Evolutionary conservation across 768 basidiomycete species (phyloP), one percentile per base, ranked within the genome.

Genomic region (Macrolepiota dolichaula): DNA sequence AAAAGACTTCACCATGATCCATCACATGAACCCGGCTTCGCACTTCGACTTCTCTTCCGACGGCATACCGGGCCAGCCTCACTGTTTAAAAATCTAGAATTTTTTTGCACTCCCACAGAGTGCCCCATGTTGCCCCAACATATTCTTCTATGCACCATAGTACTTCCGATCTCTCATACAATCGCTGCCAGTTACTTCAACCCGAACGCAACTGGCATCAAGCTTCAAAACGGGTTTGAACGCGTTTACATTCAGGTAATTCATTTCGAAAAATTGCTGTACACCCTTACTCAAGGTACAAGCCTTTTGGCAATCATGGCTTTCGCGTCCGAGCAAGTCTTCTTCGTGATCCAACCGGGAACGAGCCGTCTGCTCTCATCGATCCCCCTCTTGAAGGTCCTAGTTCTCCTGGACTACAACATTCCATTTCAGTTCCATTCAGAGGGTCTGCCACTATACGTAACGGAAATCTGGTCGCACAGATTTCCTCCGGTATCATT

Each of bases 241-340:
- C 67, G 69, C 7, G 68, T 76, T 19, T 74, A 70, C 51, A 67
- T 76, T 15, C 74, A 76, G 66, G 73, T 71, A 47, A 47, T 19
- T 25, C 12, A 59, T 59, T 32, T 47, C 7, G 13, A 32, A 22
- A 42, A 22, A 42, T 57, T 24, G 54, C 42, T 42, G 10, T 37
- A 15, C 37, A 38, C 27, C 42, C 29, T 56, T 7, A 35, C 36
- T 52, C 12, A 59, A 37, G 52, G 22, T n/a, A 38, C n/a, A 46
- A 74, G 74, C 74, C 74, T 12, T 75, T 70, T 56, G 74, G 74
- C n/a, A 71, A 72, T 47, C 68, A 76, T 56, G 74, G 73, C 10
- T 67, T 76, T 37, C 73, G 74, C 25, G 69, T 76, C n/a, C 73
- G 74, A 22, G 71, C 72, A 15, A 73, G 71, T 57, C 65, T 74